Evolutionary conservation across 176 grass and related monocot genomes (phyloP).

Genomic region (Pontederia crassipes): DNA sequence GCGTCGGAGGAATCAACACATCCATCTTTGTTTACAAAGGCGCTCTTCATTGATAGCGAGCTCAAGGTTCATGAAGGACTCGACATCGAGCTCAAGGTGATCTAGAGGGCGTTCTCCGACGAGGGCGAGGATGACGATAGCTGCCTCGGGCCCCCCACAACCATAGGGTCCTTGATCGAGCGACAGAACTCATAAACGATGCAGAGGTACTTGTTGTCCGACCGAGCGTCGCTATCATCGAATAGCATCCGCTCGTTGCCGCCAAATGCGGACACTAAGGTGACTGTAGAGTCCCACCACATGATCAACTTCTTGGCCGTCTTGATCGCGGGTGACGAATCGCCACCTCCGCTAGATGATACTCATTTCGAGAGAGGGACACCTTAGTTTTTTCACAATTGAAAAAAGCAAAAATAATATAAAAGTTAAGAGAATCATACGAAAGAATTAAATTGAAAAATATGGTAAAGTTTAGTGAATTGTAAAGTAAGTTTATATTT

Average conservation of each 20-base stretch:
- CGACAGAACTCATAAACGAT: constrained; percentile 51
- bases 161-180: constrained; percentile 26
- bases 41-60: constrained; percentile 28
- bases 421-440: no score
- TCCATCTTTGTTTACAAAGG: not conserved
- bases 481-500: no score
- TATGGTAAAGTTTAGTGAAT: no score
- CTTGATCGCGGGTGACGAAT: constrained; percentile 29
- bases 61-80: constrained; percentile 36
- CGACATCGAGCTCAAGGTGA: constrained; percentile 50
- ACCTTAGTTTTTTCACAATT: no score
- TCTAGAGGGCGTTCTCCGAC: constrained; percentile 32
- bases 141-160: constrained; percentile 38
- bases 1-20: constrained; percentile 14
- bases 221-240: constrained; percentile 23
- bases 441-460: no score
- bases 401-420: no score
- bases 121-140: not conserved
- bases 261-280: constrained; percentile 8
- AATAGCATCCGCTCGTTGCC: constrained; percentile 20
- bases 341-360: constrained; percentile 11
- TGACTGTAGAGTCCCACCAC: constrained; percentile 36
- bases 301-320: constrained; percentile 41
- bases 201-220: constrained; percentile 47
- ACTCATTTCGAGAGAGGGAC: not conserved